Base-by-base conservation (phyloP, 2,329 filamentous ascomycete genomes). In the Colletotrichum gigasporum region DNA sequence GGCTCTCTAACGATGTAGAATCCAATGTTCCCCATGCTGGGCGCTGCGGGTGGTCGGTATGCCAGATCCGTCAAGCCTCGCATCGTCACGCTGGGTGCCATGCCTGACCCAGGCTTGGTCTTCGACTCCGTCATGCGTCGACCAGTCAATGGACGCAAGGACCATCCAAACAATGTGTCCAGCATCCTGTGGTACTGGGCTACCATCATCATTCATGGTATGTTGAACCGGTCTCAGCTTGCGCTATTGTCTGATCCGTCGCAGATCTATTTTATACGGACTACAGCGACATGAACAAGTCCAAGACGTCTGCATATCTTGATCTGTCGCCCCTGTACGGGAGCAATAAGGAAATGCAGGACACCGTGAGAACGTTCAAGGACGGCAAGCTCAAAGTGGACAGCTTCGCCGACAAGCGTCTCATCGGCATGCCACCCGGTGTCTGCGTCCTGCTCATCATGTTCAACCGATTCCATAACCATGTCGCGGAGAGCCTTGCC, bases 401-500 rank as follows among this genome's bases (percentile, higher is more conserved):
- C 70, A 81, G 82, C 7, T 94, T 91, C 68, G 87, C 90, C 3
- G 90, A 93, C 71, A 88, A 89, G 75, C 84, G 91, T 56, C 79
- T 94, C 2, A 77, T 90, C 22, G 90, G 87, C 9, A 90, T 92
- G 71, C 92, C 91, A 0, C 90, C 92, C 0, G 90, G 91, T 11
- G 90, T 91, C 4, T 85, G 87, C 59, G 88, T 92, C 4, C 71
- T 94, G 3, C 78, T 94, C 26, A 84, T 94, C 48, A 93, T 94
- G 91, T 90, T 93, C 78, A 91, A 90, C 71, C 86, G 89, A 22
- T 96, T 96, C 78, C 95, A 97, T 78, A 97, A 98, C 77, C 85
- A 96, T 68, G 87, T 94, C 0, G 94, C 92, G 2, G 86, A 89
- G 56, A 91, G 95, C 65, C 81, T 97, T 16, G 91, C 91, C 0